Conservation (phyloP, 306 rosid genomes). For the Fragaria nilgerrensis region DNA sequence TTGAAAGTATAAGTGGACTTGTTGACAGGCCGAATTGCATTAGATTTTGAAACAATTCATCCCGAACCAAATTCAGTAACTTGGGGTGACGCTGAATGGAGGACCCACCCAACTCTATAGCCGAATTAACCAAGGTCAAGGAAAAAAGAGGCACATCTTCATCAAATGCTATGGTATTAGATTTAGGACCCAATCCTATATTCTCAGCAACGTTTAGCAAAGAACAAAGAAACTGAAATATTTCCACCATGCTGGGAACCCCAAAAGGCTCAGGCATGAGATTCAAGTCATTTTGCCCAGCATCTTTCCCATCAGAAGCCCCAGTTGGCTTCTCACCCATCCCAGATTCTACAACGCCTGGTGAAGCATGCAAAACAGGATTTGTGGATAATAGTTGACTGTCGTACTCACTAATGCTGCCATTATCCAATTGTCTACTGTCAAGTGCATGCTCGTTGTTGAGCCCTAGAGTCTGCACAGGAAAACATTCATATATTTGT, state of each 20-base stretch:
- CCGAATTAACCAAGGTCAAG: conserved; percentile 75
- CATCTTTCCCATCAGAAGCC: conserved; percentile 52
- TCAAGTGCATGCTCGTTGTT: conserved; percentile 64
- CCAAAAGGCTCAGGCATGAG: conserved; percentile 92
- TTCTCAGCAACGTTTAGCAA: conserved; percentile 74
- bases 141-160: conserved; percentile 98
- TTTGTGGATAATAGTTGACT: conserved; percentile 53
- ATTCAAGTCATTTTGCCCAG: conserved; percentile 56
- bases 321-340: conserved; percentile 55
- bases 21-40: conserved; percentile 56
- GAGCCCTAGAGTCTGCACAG: conserved; percentile 57
- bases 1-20: conserved; percentile 83
- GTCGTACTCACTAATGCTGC: conserved; percentile 61
- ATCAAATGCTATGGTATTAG: conserved; percentile 83
- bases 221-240: conserved; percentile 83
- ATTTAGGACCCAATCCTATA: conserved; percentile 60
- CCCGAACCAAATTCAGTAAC: conserved; percentile 40
- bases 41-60: conserved; percentile 46
- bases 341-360: conserved; percentile 42
- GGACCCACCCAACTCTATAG: conserved; percentile 90
- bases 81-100: conserved; percentile 73
- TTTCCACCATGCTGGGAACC: conserved; percentile 96
- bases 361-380: conserved; percentile 43
- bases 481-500: conserved; percentile 20
- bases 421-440: conserved; percentile 72